These are phyloP conservation scores for Linum tenue DNA, from an alignment of 345 rosid species.

Conservation along the genomic window DNA sequence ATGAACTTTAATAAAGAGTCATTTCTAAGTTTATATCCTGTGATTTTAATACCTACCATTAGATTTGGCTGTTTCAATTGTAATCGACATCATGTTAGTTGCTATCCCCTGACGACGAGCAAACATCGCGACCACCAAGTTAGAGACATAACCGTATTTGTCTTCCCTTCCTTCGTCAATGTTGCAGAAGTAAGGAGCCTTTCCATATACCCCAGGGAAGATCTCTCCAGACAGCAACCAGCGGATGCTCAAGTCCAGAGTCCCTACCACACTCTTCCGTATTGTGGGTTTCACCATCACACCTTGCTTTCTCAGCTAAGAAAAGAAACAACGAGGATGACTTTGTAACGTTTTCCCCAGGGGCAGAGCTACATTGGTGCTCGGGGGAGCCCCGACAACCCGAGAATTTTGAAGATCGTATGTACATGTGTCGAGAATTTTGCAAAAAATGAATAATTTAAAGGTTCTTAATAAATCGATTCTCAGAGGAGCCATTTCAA, in stretches of 20 bases:
- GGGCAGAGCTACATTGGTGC: too few relatives aligned
- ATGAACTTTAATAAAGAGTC: too few relatives aligned
- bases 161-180: too few relatives aligned
- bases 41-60: conserved; percentile 48
- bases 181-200: too few relatives aligned
- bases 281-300: conserved; percentile 44
- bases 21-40: not conserved
- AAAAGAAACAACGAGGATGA: too few relatives aligned
- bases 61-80: conserved; percentile 49
- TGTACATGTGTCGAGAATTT: too few relatives aligned
- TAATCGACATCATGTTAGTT: conserved; percentile 61
- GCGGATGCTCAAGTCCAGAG: conserved; percentile 68
- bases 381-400: too few relatives aligned
- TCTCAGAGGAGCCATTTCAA: too few relatives aligned
- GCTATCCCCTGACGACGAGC: conserved; percentile 85
- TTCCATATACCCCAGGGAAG: conserved; percentile 74
- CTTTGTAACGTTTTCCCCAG: too few relatives aligned
- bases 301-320: conserved; percentile 56
- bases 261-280: conserved; percentile 77
- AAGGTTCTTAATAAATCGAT: too few relatives aligned
- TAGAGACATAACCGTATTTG: conserved; percentile 63
- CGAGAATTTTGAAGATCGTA: too few relatives aligned
- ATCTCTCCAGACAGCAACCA: conserved; percentile 64
- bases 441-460: too few relatives aligned
- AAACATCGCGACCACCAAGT: conserved; percentile 72